Percentiles rank a stretch among this genome's conserved stretches.
phyloP scores from a whole-genome alignment of 2,329 filamentous ascomycete genomes.

The Parascedosporium putredinis region DNA sequence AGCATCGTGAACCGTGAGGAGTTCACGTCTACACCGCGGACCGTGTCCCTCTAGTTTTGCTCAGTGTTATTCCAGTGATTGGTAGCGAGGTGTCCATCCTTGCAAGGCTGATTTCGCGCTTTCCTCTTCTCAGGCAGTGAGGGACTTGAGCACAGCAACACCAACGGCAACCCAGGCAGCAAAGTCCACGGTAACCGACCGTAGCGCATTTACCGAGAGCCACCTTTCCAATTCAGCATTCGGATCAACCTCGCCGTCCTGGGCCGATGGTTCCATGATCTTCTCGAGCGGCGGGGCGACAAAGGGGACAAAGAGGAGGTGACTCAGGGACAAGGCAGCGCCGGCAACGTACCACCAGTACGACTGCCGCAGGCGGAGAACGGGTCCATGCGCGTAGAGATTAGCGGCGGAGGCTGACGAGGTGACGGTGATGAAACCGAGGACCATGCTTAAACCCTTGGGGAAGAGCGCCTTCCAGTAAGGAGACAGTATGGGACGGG shows the following conservation, averaged over 20 bases:
- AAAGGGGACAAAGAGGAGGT: constrained; percentile 23
- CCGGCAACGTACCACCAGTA: constrained; percentile 22
- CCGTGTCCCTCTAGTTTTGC: no score
- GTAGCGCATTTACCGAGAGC: constrained; percentile 5
- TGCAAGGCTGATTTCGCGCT: no score
- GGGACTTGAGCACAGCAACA: not conserved
- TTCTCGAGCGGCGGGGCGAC: constrained; percentile 22
- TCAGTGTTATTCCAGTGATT: no score
- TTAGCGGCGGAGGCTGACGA: constrained; percentile 18
- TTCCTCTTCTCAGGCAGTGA: not conserved
- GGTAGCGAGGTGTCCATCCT: no score
- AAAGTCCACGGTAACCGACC: constrained; percentile 6
- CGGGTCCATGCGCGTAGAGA: constrained; percentile 13
- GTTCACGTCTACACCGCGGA: no score
- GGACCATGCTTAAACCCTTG: constrained; percentile 21
- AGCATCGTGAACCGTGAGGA: no score
- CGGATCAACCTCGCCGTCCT: constrained; percentile 13
- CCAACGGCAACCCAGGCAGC: constrained; percentile 5
- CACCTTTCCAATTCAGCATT: constrained; percentile 8
- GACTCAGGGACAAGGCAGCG: constrained; percentile 20
- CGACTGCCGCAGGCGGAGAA: constrained; percentile 17
- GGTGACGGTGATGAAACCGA: constrained; percentile 25
- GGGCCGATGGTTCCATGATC: constrained; percentile 14
- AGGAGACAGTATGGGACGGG: constrained; percentile 27
- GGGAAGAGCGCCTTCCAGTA: constrained; percentile 33